A percentile compares a stretch with the other conserved stretches of the same genome.
Evolutionary conservation across 2,329 filamentous ascomycete genomes (phyloP).

Genomic region (Mariannaea sp.): DNA sequence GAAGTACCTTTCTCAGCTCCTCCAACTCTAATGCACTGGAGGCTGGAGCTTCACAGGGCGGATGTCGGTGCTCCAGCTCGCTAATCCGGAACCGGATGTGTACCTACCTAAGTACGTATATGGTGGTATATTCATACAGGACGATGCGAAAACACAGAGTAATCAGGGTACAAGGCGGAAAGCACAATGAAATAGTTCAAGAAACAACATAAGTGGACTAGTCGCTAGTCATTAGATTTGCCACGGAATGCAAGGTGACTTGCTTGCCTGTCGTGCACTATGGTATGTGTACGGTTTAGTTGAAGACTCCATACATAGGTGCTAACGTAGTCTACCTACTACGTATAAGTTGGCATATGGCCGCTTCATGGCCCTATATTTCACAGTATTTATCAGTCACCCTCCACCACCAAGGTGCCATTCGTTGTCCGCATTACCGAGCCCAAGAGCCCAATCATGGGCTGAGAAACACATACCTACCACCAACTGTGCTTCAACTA

Average conservation of each 20-base stretch:
- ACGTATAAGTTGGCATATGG: no score
- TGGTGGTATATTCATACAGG: not conserved
- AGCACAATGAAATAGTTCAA: slow-evolving; percentile 1
- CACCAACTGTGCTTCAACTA: not conserved
- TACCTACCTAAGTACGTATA: not conserved
- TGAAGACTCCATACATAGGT: no score
- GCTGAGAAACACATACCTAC: slow-evolving; percentile 6
- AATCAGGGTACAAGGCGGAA: no score
- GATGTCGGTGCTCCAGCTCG: slow-evolving; percentile 8
- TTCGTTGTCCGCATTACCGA: slow-evolving; percentile 8
- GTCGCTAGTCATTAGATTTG: no score
- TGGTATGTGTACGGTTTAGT: no score
- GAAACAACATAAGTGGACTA: not conserved
- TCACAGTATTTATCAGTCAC: not conserved
- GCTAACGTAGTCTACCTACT: no score
- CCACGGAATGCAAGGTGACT: not conserved
- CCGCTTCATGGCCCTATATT: no score
- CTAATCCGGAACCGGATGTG: slow-evolving; percentile 19
- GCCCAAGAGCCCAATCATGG: not conserved
- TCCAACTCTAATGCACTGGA: slow-evolving; percentile 7
- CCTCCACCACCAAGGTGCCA: slow-evolving; percentile 18
- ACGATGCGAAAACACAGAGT: no score
- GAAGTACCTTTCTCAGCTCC: slow-evolving; percentile 12
- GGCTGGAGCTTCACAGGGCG: not conserved
- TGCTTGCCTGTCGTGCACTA: no score